Conservation (phyloP, 2,329 filamentous ascomycete genomes). For the Aureobasidium musti region DNA sequence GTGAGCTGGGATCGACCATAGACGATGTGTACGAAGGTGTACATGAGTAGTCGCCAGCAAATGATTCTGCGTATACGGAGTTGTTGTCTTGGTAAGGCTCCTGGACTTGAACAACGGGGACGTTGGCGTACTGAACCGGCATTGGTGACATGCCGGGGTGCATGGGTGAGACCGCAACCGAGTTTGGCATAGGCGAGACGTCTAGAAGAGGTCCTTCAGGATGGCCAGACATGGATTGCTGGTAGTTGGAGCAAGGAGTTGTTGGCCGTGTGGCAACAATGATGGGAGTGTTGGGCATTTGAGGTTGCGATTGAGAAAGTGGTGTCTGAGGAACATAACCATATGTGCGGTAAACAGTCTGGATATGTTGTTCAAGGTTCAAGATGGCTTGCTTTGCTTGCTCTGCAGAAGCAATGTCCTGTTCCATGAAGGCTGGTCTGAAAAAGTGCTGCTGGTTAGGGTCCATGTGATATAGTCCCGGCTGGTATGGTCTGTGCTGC, state of each 20-base stretch:
- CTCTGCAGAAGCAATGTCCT: conserved; percentile 31
- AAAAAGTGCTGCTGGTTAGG: conserved; percentile 44
- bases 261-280: conserved; percentile 30
- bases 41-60: conserved; percentile 48
- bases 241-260: conserved; percentile 27
- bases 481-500: conserved; percentile 81
- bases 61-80: conserved; percentile 34
- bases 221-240: conserved; percentile 8
- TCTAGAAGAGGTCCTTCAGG: conserved; percentile 50
- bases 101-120: conserved; percentile 50
- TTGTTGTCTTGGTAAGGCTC: conserved; percentile 41
- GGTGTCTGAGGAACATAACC: conserved; percentile 39
- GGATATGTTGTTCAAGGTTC: conserved; percentile 48
- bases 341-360: conserved; percentile 47
- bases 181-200: conserved; percentile 47
- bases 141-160: conserved; percentile 51
- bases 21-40: conserved; percentile 54
- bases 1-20: conserved; percentile 51
- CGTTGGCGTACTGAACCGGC: conserved; percentile 50
- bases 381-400: conserved; percentile 39
- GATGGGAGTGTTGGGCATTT: conserved; percentile 38
- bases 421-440: conserved; percentile 33
- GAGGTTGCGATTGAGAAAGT: conserved; percentile 31
- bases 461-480: conserved; percentile 59
- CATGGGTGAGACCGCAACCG: conserved; percentile 50